Conservation (phyloP, 179 eudicot genomes). For the Spinacia oleracea region DNA sequence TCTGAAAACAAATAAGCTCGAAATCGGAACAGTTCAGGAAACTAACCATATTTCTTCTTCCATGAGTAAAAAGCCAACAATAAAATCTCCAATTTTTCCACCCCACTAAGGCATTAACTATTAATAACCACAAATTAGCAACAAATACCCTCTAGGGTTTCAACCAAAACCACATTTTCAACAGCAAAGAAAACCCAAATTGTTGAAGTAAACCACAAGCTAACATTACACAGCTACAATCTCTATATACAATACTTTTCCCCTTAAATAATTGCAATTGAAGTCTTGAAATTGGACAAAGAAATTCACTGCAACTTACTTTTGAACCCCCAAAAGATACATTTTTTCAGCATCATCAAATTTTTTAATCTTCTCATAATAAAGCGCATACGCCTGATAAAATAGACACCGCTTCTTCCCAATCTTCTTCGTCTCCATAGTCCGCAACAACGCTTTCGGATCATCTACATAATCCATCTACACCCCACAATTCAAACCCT, state of each 20-base stretch:
- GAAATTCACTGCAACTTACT: conserved; percentile 47
- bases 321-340: conserved; percentile 73
- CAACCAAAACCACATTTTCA: background rate
- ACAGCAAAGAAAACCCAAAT: background rate
- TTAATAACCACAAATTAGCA: background rate
- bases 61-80: background rate
- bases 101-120: too few species aligned
- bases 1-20: background rate
- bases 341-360: conserved; percentile 77
- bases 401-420: conserved; percentile 68
- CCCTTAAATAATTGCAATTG: background rate
- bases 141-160: background rate
- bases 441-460: conserved; percentile 62
- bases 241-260: background rate
- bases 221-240: background rate
- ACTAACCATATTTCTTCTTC: background rate
- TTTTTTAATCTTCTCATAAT: conserved; percentile 83
- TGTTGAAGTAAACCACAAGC: background rate
- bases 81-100: background rate
- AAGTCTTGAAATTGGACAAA: background rate
- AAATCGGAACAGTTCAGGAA: background rate
- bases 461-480: conserved; percentile 98
- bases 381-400: conserved; percentile 91
- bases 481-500: conserved; percentile 26
- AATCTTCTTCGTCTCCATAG: conserved; percentile 67